Evolutionary conservation across 2,329 filamentous ascomycete species (phyloP).

Genomic region (Scolecobasidium constrictum): DNA sequence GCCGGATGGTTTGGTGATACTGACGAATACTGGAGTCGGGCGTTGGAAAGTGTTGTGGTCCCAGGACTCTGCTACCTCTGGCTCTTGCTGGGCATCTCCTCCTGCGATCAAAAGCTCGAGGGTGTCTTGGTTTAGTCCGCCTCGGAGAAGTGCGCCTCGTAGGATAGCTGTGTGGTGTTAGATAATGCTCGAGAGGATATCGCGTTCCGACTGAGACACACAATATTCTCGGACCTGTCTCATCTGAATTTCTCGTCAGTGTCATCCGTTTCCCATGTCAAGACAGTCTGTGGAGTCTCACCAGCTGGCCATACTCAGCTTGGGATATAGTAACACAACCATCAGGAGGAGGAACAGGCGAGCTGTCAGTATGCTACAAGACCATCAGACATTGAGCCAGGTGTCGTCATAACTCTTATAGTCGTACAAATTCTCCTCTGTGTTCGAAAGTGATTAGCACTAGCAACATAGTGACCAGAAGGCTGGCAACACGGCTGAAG

Average conservation of each 20-base stretch:
- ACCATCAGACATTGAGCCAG: slow-evolving; percentile 8
- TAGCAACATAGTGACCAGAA: background rate
- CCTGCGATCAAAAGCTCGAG: slow-evolving; percentile 35
- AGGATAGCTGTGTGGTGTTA: slow-evolving; percentile 28
- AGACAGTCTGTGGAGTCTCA: slow-evolving; percentile 22
- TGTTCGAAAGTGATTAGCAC: slow-evolving; percentile 3
- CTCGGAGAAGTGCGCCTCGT: slow-evolving; percentile 36
- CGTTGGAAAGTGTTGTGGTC: background rate
- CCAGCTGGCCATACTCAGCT: slow-evolving; percentile 50
- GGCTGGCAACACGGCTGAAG: slow-evolving; percentile 13
- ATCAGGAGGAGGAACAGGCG: background rate
- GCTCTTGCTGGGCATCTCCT: slow-evolving; percentile 14
- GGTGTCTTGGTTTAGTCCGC: slow-evolving; percentile 38
- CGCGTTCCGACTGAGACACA: slow-evolving; percentile 22
- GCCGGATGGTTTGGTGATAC: slow-evolving; percentile 10
- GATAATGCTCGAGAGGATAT: background rate
- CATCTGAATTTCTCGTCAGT: background rate
- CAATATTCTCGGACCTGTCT: slow-evolving; percentile 38
- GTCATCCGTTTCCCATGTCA: background rate
- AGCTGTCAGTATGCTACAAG: slow-evolving; percentile 27
- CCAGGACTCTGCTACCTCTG: background rate
- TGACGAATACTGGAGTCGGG: slow-evolving; percentile 10
- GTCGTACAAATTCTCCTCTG: slow-evolving; percentile 22
- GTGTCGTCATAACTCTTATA: slow-evolving; percentile 6
- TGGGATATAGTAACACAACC: slow-evolving; percentile 32